A percentile compares a stretch with the other conserved stretches of the same genome.
These are phyloP conservation scores for Hypoxylon fuscum DNA, from an alignment of 495 filamentous ascomycete species.

Conservation along the genomic window DNA sequence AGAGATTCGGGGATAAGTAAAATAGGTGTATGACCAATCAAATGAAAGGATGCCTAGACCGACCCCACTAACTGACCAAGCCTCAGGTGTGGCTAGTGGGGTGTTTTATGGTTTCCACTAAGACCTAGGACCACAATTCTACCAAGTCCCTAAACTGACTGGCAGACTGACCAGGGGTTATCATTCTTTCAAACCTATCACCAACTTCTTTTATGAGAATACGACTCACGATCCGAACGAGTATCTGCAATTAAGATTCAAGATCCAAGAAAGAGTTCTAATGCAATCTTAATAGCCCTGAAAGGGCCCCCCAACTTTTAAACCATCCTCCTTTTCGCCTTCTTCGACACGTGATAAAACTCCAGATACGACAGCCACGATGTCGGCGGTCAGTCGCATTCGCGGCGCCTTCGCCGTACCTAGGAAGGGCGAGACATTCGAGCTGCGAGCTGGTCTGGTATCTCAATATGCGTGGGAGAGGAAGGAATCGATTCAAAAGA, in stretches of 20 bases:
- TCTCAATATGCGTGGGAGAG: slow-evolving; percentile 99
- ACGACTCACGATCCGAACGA: slow-evolving; percentile 18
- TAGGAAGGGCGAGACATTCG: slow-evolving; percentile 97
- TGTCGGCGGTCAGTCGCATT: slow-evolving; percentile 89
- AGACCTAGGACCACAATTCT: too few species aligned
- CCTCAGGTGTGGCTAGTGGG: slow-evolving; percentile 23
- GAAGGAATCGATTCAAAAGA: slow-evolving; percentile 99
- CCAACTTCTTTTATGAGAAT: slow-evolving; percentile 6
- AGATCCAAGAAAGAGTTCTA: slow-evolving; percentile 17
- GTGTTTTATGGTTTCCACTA: background rate
- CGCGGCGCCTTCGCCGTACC: slow-evolving; percentile 89
- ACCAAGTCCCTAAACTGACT: too few species aligned
- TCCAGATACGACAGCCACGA: slow-evolving; percentile 6
- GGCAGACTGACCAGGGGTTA: too few species aligned
- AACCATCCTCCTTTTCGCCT: slow-evolving; percentile 13
- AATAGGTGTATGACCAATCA: background rate
- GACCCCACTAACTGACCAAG: slow-evolving; percentile 2
- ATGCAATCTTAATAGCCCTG: slow-evolving; percentile 36
- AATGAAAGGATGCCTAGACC: background rate
- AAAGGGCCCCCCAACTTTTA: slow-evolving; percentile 33
- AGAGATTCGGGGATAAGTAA: too few species aligned
- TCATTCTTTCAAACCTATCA: slow-evolving; percentile 23
- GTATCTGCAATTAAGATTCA: background rate
- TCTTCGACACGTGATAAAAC: slow-evolving; percentile 8
- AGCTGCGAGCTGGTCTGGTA: slow-evolving; percentile 94